Evolutionary conservation across 768 basidiomycete species (phyloP).

Genomic region (Suillus clintonianus): DNA sequence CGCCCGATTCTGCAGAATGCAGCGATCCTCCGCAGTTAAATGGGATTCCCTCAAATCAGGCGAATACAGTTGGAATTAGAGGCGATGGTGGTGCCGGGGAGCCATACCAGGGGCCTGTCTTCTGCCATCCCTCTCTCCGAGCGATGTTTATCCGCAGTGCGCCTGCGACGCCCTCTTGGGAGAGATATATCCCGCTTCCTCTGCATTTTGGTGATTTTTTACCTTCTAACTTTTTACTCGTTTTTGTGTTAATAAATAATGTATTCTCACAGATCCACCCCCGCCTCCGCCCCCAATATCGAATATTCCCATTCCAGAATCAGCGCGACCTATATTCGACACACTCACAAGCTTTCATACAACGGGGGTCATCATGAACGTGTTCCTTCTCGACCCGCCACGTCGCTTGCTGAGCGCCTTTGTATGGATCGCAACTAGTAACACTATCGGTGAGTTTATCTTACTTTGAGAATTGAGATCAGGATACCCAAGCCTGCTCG

Average conservation of each 20-base stretch:
- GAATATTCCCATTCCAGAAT: constrained; percentile 7
- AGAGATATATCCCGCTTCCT: constrained; percentile 3
- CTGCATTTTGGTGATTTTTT: background rate
- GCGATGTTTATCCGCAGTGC: constrained; percentile 3
- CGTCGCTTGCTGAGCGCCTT: constrained; percentile 65
- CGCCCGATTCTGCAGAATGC: constrained; percentile 19
- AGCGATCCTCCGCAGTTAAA: constrained; percentile 16
- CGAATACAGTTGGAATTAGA: constrained; percentile 3
- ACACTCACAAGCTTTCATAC: constrained; percentile 65
- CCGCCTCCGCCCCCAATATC: background rate
- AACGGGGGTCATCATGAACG: constrained; percentile 72
- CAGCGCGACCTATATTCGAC: constrained; percentile 49
- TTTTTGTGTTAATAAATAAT: background rate
- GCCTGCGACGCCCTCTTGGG: constrained; percentile 5
- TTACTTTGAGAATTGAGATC: background rate
- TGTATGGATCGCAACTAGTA: constrained; percentile 58
- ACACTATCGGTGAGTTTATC: constrained; percentile 30
- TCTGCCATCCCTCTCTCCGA: constrained; percentile 1
- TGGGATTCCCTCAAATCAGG: background rate
- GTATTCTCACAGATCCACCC: constrained; percentile 1
- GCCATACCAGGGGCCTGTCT: constrained; percentile 1
- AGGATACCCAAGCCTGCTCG: background rate
- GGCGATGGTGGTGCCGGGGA: constrained; percentile 1
- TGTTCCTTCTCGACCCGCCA: constrained; percentile 70
- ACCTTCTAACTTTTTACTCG: background rate